phyloP scores from a whole-genome alignment of 1,284 basidiomycete species.

The Earliella scabrosa region DNA sequence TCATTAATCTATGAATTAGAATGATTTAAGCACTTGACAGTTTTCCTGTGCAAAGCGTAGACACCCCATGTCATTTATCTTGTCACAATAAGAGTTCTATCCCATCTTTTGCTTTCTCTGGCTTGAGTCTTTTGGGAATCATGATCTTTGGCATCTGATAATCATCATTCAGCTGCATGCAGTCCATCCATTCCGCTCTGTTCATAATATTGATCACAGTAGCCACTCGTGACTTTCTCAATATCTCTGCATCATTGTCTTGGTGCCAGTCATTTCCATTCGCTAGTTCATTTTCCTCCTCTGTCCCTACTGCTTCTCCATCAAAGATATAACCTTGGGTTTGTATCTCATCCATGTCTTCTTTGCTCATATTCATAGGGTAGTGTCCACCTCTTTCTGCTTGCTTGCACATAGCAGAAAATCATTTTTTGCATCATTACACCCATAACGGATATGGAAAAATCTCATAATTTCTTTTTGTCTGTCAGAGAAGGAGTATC shows the following conservation, averaged over 20 bases:
- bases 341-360: conserved; percentile 8
- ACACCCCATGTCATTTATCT: too few relatives aligned
- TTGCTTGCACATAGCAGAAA: too few relatives aligned
- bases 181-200: not conserved
- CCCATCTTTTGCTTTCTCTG: not conserved
- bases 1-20: conserved; percentile 37
- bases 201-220: not conserved
- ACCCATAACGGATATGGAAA: too few relatives aligned
- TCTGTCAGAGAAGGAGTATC: not conserved
- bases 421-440: too few relatives aligned
- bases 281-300: not conserved
- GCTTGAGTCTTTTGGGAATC: not conserved
- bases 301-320: too few relatives aligned
- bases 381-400: too few relatives aligned
- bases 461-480: not conserved
- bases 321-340: too few relatives aligned
- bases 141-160: not conserved
- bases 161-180: not conserved
- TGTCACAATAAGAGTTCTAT: conserved; percentile 36
- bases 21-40: conserved; percentile 28
- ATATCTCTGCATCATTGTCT: not conserved
- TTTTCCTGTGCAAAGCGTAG: conserved; percentile 39
- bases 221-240: not conserved
- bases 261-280: not conserved
- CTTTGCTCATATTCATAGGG: conserved; percentile 1